Evolutionary conservation across 83 land plant genomes (phyloP).

Genomic region (Isoetes engelmannii): DNA sequence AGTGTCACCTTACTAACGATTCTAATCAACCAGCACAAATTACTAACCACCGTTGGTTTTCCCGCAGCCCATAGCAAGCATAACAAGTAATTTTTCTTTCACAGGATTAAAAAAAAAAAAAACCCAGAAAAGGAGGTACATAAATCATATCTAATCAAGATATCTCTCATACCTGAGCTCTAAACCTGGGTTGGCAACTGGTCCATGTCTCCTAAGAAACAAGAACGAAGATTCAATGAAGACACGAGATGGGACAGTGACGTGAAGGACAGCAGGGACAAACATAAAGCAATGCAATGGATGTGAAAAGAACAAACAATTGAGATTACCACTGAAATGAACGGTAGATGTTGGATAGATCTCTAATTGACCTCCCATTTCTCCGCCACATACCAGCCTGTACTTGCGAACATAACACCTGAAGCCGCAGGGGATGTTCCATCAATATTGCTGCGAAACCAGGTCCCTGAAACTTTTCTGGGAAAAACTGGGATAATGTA

Average conservation of each 20-base stretch:
- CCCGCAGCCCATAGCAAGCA: too few relatives aligned
- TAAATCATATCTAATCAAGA: too few relatives aligned
- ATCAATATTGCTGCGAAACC: constrained; percentile 72
- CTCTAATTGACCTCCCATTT: constrained; percentile 69
- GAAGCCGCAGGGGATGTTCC: constrained; percentile 87
- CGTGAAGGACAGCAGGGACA: background rate
- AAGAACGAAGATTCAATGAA: background rate
- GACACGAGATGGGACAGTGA: background rate
- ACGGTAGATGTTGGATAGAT: constrained; percentile 54
- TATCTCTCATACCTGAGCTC: too few relatives aligned
- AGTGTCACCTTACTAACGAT: too few relatives aligned
- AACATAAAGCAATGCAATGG: too few relatives aligned
- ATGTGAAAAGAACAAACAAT: background rate
- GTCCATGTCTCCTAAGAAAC: background rate
- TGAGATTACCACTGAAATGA: constrained; percentile 61
- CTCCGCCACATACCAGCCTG: constrained; percentile 95
- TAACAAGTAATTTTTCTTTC: too few relatives aligned
- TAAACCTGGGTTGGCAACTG: background rate
- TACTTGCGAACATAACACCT: constrained; percentile 86
- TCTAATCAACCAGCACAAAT: too few relatives aligned
- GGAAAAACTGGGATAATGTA: constrained; percentile 26
- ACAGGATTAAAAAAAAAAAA: too few relatives aligned
- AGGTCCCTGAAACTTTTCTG: constrained; percentile 26
- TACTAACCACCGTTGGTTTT: too few relatives aligned
- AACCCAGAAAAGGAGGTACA: too few relatives aligned